These are phyloP conservation scores for Puccinellia tenuiflora DNA, from an alignment of 176 grass and related monocot species.

Conservation along the genomic window DNA sequence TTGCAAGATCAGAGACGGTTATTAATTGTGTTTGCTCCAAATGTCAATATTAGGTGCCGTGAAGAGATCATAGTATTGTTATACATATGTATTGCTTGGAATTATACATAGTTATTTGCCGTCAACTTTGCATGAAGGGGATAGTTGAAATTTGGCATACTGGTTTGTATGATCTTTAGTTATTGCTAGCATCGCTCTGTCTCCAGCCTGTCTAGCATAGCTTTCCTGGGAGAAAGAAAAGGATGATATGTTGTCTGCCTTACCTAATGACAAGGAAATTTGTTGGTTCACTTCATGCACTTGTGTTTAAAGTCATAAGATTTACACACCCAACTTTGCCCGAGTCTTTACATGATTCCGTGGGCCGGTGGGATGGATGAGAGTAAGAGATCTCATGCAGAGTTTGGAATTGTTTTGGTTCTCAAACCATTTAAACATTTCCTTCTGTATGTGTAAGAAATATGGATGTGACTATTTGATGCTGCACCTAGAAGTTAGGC, in stretches of 20 bases:
- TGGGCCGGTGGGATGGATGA: slow-evolving; percentile 1
- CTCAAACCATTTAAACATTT: neutral
- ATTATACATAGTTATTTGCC: neutral
- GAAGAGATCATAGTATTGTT: neutral
- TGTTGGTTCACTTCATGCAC: neutral
- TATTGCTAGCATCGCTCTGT: neutral
- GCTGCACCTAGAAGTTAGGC: slow-evolving; percentile 6
- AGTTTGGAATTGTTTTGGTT: neutral
- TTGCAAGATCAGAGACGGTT: no score
- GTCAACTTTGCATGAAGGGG: neutral
- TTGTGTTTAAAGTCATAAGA: neutral
- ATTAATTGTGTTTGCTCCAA: neutral
- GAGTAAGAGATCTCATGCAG: neutral
- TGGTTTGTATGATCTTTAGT: neutral
- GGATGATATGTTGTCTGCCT: neutral
- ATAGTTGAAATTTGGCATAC: neutral
- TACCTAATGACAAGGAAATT: neutral
- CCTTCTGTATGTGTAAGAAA: neutral
- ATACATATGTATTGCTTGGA: no score
- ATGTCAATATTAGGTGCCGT: neutral
- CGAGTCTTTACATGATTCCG: neutral
- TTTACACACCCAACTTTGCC: neutral
- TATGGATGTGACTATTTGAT: neutral
- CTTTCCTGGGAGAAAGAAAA: neutral
- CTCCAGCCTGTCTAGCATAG: neutral